phyloP scores from a whole-genome alignment of 2,329 filamentous ascomycete genomes.

The Aspergillus novofumigatus region DNA sequence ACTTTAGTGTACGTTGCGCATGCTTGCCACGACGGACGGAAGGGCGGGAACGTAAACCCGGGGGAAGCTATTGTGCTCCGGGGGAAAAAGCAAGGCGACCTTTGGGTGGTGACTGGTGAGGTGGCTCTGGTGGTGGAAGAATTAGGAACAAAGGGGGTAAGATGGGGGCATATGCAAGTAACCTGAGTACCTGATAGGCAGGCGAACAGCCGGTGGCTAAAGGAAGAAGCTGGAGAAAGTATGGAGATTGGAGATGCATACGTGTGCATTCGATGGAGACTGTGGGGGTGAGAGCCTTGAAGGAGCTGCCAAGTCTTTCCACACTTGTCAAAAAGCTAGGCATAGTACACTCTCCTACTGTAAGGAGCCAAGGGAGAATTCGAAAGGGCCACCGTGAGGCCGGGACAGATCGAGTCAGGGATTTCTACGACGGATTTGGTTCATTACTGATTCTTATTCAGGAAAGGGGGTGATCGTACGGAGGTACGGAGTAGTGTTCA shows the following conservation, averaged over 20 bases:
- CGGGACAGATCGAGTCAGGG: background rate
- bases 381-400: background rate
- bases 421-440: background rate
- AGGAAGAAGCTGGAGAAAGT: background rate
- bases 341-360: no score
- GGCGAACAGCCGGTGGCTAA: background rate
- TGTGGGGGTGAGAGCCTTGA: background rate
- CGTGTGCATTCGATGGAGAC: background rate
- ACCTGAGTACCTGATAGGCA: background rate
- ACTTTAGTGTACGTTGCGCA: constrained; percentile 1
- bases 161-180: background rate
- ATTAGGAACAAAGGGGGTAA: background rate
- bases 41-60: constrained; percentile 7
- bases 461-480: background rate
- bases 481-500: no score
- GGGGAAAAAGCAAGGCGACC: background rate
- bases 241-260: background rate
- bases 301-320: background rate
- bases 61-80: background rate
- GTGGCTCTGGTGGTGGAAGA: background rate
- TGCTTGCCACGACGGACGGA: constrained; percentile 16
- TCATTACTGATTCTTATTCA: background rate
- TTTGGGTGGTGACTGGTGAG: background rate
- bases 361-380: background rate
- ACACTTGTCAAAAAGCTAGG: background rate